These are phyloP conservation scores for Paradendryphiella salina DNA, from an alignment of 2,329 filamentous ascomycete genomes.

Conservation along the genomic window DNA sequence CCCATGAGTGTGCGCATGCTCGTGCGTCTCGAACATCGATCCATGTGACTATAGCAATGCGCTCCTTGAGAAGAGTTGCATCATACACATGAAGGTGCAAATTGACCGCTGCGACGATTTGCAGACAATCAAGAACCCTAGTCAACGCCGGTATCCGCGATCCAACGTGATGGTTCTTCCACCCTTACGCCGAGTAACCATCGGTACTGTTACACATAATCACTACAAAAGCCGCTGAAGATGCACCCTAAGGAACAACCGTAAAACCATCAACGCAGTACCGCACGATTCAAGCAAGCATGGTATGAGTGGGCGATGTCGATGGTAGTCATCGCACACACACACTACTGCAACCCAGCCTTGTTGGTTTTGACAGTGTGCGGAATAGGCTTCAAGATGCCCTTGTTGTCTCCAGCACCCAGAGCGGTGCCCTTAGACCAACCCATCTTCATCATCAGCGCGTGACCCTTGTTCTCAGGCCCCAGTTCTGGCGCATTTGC, in stretches of 20 bases:
- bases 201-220: neutral
- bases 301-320: neutral
- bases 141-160: neutral
- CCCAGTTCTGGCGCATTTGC: slow-evolving; percentile 82
- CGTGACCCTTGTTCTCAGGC: slow-evolving; percentile 77
- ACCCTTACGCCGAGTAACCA: neutral
- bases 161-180: neutral
- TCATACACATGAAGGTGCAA: too few species aligned
- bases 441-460: slow-evolving; percentile 95
- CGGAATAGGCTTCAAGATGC: slow-evolving; percentile 80
- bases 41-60: neutral
- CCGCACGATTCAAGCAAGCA: neutral
- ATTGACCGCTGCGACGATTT: neutral
- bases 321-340: too few species aligned
- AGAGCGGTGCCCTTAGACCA: slow-evolving; percentile 87
- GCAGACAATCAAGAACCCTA: neutral
- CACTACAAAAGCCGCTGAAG: neutral
- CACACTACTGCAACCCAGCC: slow-evolving; percentile 64
- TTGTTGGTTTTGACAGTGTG: slow-evolving; percentile 87
- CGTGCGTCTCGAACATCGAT: neutral
- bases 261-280: neutral
- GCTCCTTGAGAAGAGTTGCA: neutral
- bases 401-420: slow-evolving; percentile 80
- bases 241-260: neutral
- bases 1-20: neutral